phyloP scores from a whole-genome alignment of 1,284 basidiomycete genomes.

The Anthracocystis setariae region DNA sequence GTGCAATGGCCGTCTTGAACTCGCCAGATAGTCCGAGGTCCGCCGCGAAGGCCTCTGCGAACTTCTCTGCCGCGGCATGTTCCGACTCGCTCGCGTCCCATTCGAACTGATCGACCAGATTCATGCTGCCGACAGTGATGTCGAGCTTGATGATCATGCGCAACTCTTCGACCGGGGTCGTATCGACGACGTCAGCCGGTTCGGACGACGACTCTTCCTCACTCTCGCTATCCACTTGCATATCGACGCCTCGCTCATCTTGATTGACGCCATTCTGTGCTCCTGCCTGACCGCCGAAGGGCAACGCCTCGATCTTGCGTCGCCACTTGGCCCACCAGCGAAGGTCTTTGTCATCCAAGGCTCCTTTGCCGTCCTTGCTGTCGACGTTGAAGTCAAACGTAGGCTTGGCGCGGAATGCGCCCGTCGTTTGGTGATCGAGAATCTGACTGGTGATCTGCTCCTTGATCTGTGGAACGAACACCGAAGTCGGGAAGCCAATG shows the following conservation, averaged over 20 bases:
- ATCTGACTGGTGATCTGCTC: conserved; percentile 88
- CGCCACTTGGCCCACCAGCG: conserved; percentile 53
- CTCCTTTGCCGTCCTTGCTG: conserved; percentile 39
- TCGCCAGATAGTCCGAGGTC: conserved; percentile 92
- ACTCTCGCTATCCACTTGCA: conserved; percentile 55
- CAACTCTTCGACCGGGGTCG: conserved; percentile 73
- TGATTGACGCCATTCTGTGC: conserved; percentile 71
- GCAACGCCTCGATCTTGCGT: conserved; percentile 24
- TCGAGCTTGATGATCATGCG: conserved; percentile 94
- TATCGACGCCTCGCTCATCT: conserved; percentile 68
- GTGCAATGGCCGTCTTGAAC: conserved; percentile 87
- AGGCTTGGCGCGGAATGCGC: conserved; percentile 55
- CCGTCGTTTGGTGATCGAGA: conserved; percentile 73
- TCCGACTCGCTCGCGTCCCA: conserved; percentile 87
- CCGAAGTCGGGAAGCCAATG: conserved; percentile 77
- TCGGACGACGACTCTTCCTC: conserved; percentile 69
- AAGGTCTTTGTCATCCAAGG: conserved; percentile 38
- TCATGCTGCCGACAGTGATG: conserved; percentile 91
- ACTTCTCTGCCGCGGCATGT: conserved; percentile 85
- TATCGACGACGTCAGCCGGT: conserved; percentile 35
- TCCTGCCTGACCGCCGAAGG: conserved; percentile 44
- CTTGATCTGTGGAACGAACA: conserved; percentile 80
- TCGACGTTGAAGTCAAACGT: conserved; percentile 28
- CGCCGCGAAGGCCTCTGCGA: conserved; percentile 84
- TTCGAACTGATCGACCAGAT: conserved; percentile 96